Percentiles rank a stretch among this genome's conserved stretches.
These are phyloP conservation scores for Chrysanthemum seticuspe DNA, from an alignment of 129 eudicot genomes.

Conservation along the genomic window DNA sequence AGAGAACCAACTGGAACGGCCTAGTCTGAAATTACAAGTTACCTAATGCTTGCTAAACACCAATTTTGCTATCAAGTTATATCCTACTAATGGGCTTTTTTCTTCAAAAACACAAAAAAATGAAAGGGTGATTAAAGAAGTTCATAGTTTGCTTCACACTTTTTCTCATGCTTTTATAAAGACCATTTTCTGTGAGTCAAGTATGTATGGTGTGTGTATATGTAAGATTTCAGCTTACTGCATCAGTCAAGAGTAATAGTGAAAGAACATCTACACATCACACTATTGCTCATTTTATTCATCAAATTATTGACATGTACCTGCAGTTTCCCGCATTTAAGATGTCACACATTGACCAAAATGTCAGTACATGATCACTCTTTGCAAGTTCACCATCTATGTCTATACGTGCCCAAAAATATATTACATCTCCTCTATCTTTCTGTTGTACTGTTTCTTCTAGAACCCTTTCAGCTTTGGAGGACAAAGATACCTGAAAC, in stretches of 20 bases:
- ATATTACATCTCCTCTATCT: slow-evolving; percentile 70
- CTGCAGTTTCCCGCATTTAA: slow-evolving; percentile 94
- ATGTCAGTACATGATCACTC: slow-evolving; percentile 52
- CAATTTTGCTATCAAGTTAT: too few relatives aligned
- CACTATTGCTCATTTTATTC: too few relatives aligned
- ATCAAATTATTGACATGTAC: slow-evolving; percentile 24
- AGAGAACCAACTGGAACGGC: too few relatives aligned
- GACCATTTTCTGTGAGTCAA: background rate
- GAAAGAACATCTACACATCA: slow-evolving; percentile 1
- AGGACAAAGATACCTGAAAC: slow-evolving; percentile 75
- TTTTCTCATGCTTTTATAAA: too few relatives aligned
- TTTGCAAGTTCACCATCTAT: slow-evolving; percentile 53
- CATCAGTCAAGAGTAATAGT: background rate
- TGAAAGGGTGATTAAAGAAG: too few relatives aligned
- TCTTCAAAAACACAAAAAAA: too few relatives aligned
- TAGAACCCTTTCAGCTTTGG: slow-evolving; percentile 70
- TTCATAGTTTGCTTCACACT: too few relatives aligned
- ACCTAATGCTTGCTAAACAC: too few relatives aligned
- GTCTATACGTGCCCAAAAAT: slow-evolving; percentile 81
- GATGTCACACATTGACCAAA: slow-evolving; percentile 96
- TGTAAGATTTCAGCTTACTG: background rate
- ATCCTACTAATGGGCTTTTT: too few relatives aligned
- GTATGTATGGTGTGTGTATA: background rate
- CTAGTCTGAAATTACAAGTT: too few relatives aligned
- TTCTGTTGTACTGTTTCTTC: slow-evolving; percentile 62